Conservation (phyloP, 1,139 yeast species). For the Spathaspora sp. region DNA sequence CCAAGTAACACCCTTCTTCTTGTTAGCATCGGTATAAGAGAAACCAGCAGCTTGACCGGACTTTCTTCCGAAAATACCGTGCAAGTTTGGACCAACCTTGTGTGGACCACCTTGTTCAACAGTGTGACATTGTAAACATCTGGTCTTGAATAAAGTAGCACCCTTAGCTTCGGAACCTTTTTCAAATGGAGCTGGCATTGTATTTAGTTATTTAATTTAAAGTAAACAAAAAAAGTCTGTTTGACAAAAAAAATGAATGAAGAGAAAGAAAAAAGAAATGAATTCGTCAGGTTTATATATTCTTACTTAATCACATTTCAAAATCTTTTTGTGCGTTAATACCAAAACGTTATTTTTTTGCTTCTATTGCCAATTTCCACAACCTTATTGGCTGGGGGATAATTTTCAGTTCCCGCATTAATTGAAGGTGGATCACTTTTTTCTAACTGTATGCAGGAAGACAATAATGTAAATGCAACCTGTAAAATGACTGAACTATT, state of each 20-base stretch:
- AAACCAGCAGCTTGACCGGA: constrained; percentile 92
- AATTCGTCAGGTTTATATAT: constrained; percentile 3
- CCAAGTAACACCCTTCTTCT: constrained; percentile 93
- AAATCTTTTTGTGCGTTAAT: neutral
- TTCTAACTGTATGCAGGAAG: neutral
- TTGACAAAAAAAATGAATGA: neutral
- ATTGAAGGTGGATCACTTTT: neutral
- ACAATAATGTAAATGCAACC: neutral
- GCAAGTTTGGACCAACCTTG: constrained; percentile 99
- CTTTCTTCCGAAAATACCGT: constrained; percentile 89
- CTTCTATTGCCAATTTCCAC: neutral
- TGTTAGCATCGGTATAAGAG: constrained; percentile 98
- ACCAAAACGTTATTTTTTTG: neutral
- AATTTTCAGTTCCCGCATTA: neutral
- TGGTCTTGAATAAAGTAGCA: constrained; percentile 96
- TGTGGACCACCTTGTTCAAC: constrained; percentile 93
- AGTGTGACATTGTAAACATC: constrained; percentile 99
- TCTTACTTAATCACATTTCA: neutral
- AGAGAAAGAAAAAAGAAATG: no score
- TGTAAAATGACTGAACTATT: neutral
- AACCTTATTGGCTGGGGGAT: neutral
- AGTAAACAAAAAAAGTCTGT: constrained; percentile 1
- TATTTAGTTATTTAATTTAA: constrained; percentile 30
- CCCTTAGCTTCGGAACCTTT: constrained; percentile 93
- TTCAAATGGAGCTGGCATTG: constrained; percentile 66